phyloP scores from a whole-genome alignment of 805 yeast species.

The Saccharomycopsis sp. region DNA sequence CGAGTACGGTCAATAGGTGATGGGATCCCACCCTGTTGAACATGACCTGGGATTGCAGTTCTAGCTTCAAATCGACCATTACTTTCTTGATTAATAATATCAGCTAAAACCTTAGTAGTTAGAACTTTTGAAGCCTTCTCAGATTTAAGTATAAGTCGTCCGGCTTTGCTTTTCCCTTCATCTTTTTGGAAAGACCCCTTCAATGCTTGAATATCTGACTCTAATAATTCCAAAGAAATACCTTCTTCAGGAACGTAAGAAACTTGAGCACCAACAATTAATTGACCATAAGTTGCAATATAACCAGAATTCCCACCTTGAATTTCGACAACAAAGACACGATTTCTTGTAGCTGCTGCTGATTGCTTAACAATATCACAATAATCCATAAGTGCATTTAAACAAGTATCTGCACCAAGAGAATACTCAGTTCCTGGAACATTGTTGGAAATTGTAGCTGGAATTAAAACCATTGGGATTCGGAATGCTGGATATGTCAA shows the following conservation, averaged over 20 bases:
- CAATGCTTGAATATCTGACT: constrained; percentile 67
- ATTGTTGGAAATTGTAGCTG: constrained; percentile 94
- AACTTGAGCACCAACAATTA: constrained; percentile 87
- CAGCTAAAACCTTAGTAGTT: constrained; percentile 61
- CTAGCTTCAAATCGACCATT: constrained; percentile 65
- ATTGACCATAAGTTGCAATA: constrained; percentile 78
- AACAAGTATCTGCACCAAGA: constrained; percentile 91
- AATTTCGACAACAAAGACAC: constrained; percentile 94
- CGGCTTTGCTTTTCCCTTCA: constrained; percentile 76
- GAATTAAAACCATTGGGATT: constrained; percentile 85
- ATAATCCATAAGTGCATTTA: constrained; percentile 82
- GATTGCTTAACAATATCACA: constrained; percentile 94
- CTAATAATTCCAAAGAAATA: constrained; percentile 57
- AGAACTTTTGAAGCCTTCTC: constrained; percentile 53
- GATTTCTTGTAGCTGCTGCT: constrained; percentile 88
- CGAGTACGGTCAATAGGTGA: constrained; percentile 71
- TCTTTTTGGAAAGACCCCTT: constrained; percentile 64
- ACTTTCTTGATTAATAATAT: constrained; percentile 54
- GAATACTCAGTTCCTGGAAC: constrained; percentile 99
- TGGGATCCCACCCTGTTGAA: constrained; percentile 78
- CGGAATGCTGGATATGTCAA: constrained; percentile 59
- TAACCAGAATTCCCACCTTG: constrained; percentile 98
- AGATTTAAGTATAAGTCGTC: constrained; percentile 62
- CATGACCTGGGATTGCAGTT: constrained; percentile 82
- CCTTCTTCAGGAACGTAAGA: constrained; percentile 88